Evolutionary conservation across 805 yeast genomes (phyloP).

Genomic region (Maudiozyma bulderi): DNA sequence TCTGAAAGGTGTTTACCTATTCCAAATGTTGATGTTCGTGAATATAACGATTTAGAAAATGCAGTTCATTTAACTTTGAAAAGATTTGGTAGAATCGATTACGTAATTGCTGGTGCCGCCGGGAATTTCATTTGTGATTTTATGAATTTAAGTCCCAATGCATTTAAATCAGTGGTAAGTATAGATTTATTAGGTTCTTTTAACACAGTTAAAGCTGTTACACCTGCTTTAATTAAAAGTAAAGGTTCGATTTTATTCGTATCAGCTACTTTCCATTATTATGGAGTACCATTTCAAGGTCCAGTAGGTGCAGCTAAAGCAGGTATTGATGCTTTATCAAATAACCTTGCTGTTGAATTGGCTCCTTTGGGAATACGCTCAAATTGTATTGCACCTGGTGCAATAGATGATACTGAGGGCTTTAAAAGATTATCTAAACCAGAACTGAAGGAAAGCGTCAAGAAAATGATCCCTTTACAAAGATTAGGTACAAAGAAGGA

Average conservation of each 20-base stretch:
- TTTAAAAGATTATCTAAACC: slow-evolving; percentile 48
- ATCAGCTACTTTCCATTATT: slow-evolving; percentile 82
- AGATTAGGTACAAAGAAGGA: slow-evolving; percentile 63
- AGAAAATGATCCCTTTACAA: slow-evolving; percentile 44
- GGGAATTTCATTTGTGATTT: slow-evolving; percentile 84
- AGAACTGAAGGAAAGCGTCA: slow-evolving; percentile 33
- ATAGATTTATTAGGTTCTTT: slow-evolving; percentile 84
- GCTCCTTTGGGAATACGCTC: slow-evolving; percentile 83
- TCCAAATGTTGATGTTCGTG: slow-evolving; percentile 72
- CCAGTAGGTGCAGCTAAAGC: slow-evolving; percentile 96
- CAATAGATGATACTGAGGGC: slow-evolving; percentile 83
- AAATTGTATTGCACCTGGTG: slow-evolving; percentile 88
- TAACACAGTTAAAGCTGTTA: slow-evolving; percentile 81
- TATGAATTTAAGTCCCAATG: slow-evolving; percentile 69
- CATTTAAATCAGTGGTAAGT: slow-evolving; percentile 77
- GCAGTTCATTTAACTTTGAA: slow-evolving; percentile 62
- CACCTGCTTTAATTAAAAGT: slow-evolving; percentile 49
- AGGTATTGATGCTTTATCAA: slow-evolving; percentile 81
- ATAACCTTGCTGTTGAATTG: slow-evolving; percentile 78
- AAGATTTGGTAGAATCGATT: slow-evolving; percentile 71
- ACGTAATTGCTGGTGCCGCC: slow-evolving; percentile 90
- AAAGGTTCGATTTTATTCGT: slow-evolving; percentile 72
- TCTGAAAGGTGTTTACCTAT: slow-evolving; percentile 46
- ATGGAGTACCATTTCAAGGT: slow-evolving; percentile 78
- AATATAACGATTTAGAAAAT: slow-evolving; percentile 42